Conservation (phyloP, 257 asterid species). For the Capsicum baccatum region DNA sequence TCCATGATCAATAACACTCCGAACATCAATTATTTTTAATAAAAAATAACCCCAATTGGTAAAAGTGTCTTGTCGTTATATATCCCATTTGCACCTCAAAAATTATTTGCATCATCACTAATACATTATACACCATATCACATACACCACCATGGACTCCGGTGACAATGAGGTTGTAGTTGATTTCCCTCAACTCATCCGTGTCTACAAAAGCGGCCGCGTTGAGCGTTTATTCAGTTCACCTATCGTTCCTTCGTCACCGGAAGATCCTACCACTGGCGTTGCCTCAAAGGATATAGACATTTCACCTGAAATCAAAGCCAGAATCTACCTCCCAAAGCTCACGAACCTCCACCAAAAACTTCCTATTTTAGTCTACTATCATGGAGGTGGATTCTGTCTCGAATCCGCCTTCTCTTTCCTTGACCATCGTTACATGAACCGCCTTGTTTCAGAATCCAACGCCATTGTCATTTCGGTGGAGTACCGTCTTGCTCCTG, state of each 20-base stretch:
- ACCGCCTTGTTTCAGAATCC: slow-evolving; percentile 27
- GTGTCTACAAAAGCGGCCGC: slow-evolving; percentile 41
- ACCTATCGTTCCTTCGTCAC: slow-evolving; percentile 37
- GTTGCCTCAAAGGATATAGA: slow-evolving; percentile 45
- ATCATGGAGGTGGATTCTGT: slow-evolving; percentile 42
- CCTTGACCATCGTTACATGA: slow-evolving; percentile 36
- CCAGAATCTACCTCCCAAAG: slow-evolving; percentile 44
- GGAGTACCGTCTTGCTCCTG: slow-evolving; percentile 37
- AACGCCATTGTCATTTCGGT: slow-evolving; percentile 36
- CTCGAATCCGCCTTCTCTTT: slow-evolving; percentile 42
- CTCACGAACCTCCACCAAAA: slow-evolving; percentile 16
- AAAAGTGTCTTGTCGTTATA: too few relatives aligned
- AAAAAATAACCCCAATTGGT: too few relatives aligned
- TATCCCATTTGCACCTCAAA: not conserved
- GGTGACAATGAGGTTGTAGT: slow-evolving; percentile 17
- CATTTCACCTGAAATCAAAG: slow-evolving; percentile 39
- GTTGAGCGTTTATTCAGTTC: slow-evolving; percentile 38
- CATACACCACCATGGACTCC: slow-evolving; percentile 22
- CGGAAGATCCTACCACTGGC: slow-evolving; percentile 31
- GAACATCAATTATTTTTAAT: too few relatives aligned
- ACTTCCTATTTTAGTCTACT: slow-evolving; percentile 43
- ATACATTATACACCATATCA: not conserved
- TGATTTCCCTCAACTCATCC: slow-evolving; percentile 35
- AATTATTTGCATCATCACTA: not conserved
- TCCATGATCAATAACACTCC: too few relatives aligned